Base-by-base conservation (phyloP, 805 yeast species). In the Zygosaccharomyces bailii region DNA sequence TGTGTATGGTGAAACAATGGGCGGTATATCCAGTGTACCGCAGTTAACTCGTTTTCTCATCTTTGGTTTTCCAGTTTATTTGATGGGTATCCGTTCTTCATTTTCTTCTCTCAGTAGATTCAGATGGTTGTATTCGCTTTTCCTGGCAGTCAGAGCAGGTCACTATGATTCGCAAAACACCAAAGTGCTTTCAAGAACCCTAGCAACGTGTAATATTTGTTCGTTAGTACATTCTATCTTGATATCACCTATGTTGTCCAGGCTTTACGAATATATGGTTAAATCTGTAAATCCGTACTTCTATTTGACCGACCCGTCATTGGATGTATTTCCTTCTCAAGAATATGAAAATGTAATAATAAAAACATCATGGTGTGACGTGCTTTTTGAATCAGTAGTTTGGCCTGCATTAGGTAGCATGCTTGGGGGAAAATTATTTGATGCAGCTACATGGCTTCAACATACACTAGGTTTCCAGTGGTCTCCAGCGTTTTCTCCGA, bases 401-500 rank as follows among this genome's bases (percentile, higher is more conserved):
- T 60, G 64, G 64, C 63, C 64, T 2, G 39, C 40, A 16, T 16
- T 43, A 1, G 57, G 60, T 4, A 43, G 42, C 7, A 34, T 29
- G 8, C 17, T 52, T 6, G 60, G 62, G 1, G 43, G 46, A 8
- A 19, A 41, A 19, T 14, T 52, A 4, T 48, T 44, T n/a, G 46
- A 44, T 17, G 17, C 19, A 5, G 44, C 44, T 13, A 25, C 49
- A n/a, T 40, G 46, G 47, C 13, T 44, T 11, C 52, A 47, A 39
- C 33, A 27, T 10, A 41, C 33, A 18, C 29, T 42, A 5, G 36
- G 43, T 6, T 40, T 38, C 2, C 32, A 39, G 7, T 49, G 34
- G 40, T 18, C 45, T 9, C 50, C 44, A 6, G 25, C 42, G 4
- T 39, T 38, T 4, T 45, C 60, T 1, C 57, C 58, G 2, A 48